Conservation (phyloP, 306 rosid species). For the Arachis stenosperma region DNA sequence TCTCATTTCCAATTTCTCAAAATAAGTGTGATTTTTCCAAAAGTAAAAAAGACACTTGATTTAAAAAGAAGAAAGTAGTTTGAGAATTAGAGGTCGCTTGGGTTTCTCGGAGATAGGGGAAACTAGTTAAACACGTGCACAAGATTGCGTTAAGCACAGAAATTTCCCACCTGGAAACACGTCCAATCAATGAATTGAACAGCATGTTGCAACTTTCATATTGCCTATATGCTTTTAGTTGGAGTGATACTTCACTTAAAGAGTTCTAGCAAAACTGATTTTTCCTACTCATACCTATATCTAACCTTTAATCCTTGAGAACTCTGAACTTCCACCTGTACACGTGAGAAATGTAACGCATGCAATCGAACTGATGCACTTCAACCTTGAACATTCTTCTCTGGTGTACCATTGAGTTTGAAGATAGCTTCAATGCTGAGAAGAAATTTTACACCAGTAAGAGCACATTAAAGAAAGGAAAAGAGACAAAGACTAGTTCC, state of each 20-base stretch:
- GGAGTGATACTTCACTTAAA: slow-evolving; percentile 31
- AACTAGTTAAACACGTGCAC: slow-evolving; percentile 25
- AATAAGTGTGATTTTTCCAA: too few species aligned
- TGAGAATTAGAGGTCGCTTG: neutral
- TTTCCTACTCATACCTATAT: slow-evolving; percentile 35
- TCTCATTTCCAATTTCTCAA: too few species aligned
- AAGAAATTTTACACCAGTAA: slow-evolving; percentile 35
- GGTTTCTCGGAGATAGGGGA: slow-evolving; percentile 12
- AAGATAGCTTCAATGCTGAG: slow-evolving; percentile 64
- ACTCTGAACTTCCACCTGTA: slow-evolving; percentile 32
- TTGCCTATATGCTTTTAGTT: slow-evolving; percentile 18
- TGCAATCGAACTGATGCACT: slow-evolving; percentile 5
- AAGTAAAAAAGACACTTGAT: too few species aligned
- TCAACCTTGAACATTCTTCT: slow-evolving; percentile 36
- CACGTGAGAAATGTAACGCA: neutral
- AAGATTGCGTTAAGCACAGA: slow-evolving; percentile 13
- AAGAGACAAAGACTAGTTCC: slow-evolving; percentile 24
- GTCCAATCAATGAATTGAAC: slow-evolving; percentile 37
- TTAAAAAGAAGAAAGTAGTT: too few species aligned
- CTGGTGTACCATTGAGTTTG: slow-evolving; percentile 42
- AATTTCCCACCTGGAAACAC: slow-evolving; percentile 6
- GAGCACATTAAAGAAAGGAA: slow-evolving; percentile 17
- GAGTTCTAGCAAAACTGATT: slow-evolving; percentile 33
- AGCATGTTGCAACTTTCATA: slow-evolving; percentile 29
- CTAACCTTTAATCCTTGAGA: slow-evolving; percentile 33